Evolutionary conservation across 306 rosid genomes (phyloP).

Genomic region (Lagenaria siceraria): DNA sequence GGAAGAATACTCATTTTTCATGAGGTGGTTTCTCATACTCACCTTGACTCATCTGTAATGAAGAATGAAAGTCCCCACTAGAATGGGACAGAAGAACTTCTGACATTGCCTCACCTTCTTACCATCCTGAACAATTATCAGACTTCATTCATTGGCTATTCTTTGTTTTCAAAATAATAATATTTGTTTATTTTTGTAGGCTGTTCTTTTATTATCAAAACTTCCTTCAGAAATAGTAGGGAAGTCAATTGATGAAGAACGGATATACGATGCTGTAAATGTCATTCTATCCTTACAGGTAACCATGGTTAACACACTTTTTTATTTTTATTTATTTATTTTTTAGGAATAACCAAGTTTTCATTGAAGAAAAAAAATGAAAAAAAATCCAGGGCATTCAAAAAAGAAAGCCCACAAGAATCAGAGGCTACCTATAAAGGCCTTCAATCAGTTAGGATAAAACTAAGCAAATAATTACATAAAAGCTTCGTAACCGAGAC

Average conservation of each 20-base stretch:
- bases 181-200: conserved; percentile 31
- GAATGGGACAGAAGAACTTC: background rate
- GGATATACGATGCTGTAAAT: conserved; percentile 51
- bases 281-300: conserved; percentile 79
- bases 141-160: background rate
- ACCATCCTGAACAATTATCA: background rate
- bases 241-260: conserved; percentile 37
- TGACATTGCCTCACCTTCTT: background rate
- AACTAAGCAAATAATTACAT: no score
- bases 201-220: conserved; percentile 44
- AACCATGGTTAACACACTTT: background rate
- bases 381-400: no score
- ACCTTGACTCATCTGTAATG: background rate
- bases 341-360: no score
- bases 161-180: background rate
- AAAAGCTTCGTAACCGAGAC: no score
- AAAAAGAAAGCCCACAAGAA: no score
- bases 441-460: no score
- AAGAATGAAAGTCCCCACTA: background rate
- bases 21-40: background rate
- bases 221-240: conserved; percentile 47
- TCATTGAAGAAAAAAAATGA: no score
- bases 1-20: background rate
- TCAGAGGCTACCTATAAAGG: no score
- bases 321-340: no score